phyloP scores from a whole-genome alignment of 106 monocot genomes.

The Dactylorhiza incarnata region DNA sequence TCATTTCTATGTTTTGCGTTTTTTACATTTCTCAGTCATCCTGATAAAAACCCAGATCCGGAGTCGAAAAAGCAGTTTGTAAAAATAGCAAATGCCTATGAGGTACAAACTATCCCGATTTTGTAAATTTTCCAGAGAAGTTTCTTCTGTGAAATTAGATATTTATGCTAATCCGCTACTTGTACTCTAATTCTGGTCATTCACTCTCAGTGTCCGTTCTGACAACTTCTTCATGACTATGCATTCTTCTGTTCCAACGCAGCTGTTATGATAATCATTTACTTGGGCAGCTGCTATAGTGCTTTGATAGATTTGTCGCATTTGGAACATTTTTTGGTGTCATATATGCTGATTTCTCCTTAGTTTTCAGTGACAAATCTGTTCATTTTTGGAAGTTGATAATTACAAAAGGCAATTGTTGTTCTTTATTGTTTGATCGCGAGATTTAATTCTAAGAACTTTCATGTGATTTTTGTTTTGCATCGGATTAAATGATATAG shows the following conservation, averaged over 20 bases:
- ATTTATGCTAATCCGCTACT: not conserved
- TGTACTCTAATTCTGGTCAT: not conserved
- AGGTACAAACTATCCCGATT: conserved; percentile 30
- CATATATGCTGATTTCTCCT: not conserved
- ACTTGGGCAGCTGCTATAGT: not conserved
- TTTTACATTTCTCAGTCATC: conserved; percentile 50
- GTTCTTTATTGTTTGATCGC: too few relatives aligned
- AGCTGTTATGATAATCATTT: not conserved
- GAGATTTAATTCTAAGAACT: too few relatives aligned
- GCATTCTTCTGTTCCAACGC: not conserved
- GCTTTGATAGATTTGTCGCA: not conserved
- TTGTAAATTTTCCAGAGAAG: not conserved
- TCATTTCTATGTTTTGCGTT: not conserved
- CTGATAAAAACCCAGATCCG: conserved; percentile 96
- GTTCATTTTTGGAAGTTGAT: too few relatives aligned
- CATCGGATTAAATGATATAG: too few relatives aligned
- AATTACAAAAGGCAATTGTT: too few relatives aligned
- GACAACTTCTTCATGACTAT: not conserved
- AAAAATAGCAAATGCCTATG: conserved; percentile 92
- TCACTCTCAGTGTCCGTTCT: not conserved
- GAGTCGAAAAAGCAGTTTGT: conserved; percentile 83
- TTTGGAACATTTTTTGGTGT: not conserved
- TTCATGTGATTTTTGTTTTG: too few relatives aligned
- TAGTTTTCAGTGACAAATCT: too few relatives aligned
- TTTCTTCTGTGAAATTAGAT: not conserved